These are phyloP conservation scores for Heterobasidion annosum DNA, from an alignment of 1,284 basidiomycete species.

Conservation along the genomic window DNA sequence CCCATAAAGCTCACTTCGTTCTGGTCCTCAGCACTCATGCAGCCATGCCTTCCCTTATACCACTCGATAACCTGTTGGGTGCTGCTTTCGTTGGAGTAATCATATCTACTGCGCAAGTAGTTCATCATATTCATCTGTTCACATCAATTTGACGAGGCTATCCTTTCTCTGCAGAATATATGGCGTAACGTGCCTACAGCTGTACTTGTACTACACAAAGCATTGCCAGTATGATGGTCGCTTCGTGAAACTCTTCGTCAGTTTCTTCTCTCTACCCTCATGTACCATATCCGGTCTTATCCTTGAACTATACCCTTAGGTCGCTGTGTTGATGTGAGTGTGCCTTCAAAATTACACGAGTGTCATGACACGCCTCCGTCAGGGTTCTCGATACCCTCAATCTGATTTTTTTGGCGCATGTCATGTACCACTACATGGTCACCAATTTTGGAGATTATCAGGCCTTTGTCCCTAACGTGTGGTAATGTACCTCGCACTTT, in stretches of 20 bases:
- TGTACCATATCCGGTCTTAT: too few species aligned
- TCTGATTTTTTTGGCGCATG: slow-evolving; percentile 1
- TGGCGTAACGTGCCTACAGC: slow-evolving; percentile 7
- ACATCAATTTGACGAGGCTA: background rate
- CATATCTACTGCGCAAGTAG: slow-evolving; percentile 6
- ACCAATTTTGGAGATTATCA: slow-evolving; percentile 7
- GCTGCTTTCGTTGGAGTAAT: slow-evolving; percentile 6
- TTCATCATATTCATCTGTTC: background rate
- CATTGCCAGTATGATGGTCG: slow-evolving; percentile 1
- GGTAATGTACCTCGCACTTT: background rate
- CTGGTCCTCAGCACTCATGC: background rate
- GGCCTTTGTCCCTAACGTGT: slow-evolving; percentile 4
- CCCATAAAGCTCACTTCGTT: background rate
- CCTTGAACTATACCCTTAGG: background rate
- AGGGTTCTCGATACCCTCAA: slow-evolving; percentile 5
- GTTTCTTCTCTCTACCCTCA: background rate
- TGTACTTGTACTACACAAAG: slow-evolving; percentile 7
- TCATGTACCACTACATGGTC: slow-evolving; percentile 1
- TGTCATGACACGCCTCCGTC: background rate
- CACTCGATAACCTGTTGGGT: slow-evolving; percentile 5
- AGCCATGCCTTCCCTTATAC: background rate
- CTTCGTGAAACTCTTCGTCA: slow-evolving; percentile 6
- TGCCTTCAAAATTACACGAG: too few species aligned
- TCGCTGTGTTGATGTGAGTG: slow-evolving; percentile 4
- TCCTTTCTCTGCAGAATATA: slow-evolving; percentile 1